phyloP scores from a whole-genome alignment of 2,329 filamentous ascomycete species.

The Chrysoporthe puriensis region DNA sequence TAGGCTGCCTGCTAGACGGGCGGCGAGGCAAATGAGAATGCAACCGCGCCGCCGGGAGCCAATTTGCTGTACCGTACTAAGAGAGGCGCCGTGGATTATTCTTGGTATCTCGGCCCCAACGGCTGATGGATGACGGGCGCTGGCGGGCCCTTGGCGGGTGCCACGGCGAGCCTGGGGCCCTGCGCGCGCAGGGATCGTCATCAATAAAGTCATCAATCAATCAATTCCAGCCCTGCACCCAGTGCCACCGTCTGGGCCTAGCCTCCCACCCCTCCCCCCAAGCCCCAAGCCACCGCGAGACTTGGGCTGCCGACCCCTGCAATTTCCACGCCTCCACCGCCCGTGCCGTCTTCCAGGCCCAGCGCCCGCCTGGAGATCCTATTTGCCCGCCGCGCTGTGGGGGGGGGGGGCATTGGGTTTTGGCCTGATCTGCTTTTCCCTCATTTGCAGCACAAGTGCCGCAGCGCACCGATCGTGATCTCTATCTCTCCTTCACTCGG shows the following conservation, averaged over 20 bases:
- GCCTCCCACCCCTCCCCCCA: neutral
- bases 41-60: neutral
- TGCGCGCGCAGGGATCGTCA: neutral
- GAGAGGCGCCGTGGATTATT: neutral
- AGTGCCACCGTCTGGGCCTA: slow-evolving; percentile 11
- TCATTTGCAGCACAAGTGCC: no score
- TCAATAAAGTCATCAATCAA: neutral
- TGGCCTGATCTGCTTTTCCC: no score
- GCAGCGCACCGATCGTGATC: no score
- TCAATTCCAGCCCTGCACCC: neutral
- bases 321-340: slow-evolving; percentile 24
- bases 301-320: slow-evolving; percentile 21
- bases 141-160: neutral
- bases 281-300: neutral
- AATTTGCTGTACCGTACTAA: slow-evolving; percentile 1
- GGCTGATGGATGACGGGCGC: slow-evolving; percentile 5
- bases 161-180: no score
- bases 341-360: slow-evolving; percentile 3
- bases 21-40: neutral
- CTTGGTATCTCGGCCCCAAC: neutral
- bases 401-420: no score
- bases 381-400: no score
- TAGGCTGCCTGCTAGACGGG: neutral
- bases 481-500: no score
- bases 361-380: no score